Evolutionary conservation across 768 basidiomycete species (phyloP), one percentile per base, ranked within the genome.

Genomic region (Psilocybe tampanensis): DNA sequence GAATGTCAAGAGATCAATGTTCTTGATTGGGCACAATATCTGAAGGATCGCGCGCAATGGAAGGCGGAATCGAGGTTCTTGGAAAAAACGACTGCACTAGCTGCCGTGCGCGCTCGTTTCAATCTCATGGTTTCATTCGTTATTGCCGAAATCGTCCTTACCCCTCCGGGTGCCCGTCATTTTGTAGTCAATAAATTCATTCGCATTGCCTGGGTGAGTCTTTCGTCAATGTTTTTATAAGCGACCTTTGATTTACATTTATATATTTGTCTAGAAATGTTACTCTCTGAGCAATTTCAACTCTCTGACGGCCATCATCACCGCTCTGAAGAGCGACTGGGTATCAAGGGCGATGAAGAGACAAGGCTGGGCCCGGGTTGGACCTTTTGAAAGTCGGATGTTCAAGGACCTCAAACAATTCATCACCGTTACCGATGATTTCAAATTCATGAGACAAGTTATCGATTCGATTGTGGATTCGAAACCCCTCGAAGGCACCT

Each of bases 41-140:
- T 95, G 57, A 89, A 89, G 61, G 90, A 94, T 50, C 76, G 90
- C 18, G 84, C 84, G 1, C 76, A 82, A 24, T 82, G 82, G 79
- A 91, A 90, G 67, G 78, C 78, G 1, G 89, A 90, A 62, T 76
- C 79, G 22, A 75, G 80, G 11, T 78, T 75, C 59, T 69, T 77
- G 13, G 76, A 86, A 36, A 90, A 85, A 72, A 88, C 87, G 43
- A 89, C 83, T 55, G 88, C 89, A 22, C 74, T 94, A 58, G 84
- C 84, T 2, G 87, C 85, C 36, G 81, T 93, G 24, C 83, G 92
- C 41, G 89, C 88, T 12, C 82, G 94, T 21, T 95, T 94, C 74
- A 94, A 94, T 66, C 73, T 95, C 44, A 84, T 93, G 72, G 85
- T 87, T 2, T 87, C 88, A 64, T 97, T 94, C 63, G 83, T 88